Evolutionary conservation across 2,329 filamentous ascomycete genomes (phyloP).

Genomic region (Zopfia rhizophila): DNA sequence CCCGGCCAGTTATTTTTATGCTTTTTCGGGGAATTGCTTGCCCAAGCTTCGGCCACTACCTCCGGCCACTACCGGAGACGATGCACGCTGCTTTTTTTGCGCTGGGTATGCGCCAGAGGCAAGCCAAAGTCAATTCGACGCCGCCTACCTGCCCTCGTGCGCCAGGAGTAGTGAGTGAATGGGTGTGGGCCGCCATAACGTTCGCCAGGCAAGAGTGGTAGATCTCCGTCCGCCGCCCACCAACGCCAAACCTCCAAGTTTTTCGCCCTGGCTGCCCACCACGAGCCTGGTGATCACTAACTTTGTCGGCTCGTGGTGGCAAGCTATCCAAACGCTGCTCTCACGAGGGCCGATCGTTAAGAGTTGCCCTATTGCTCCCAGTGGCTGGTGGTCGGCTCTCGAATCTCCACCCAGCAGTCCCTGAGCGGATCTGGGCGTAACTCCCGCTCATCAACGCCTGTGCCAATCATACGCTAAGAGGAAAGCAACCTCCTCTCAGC

Average conservation of each 20-base stretch:
- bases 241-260: too few species aligned
- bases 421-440: slow-evolving; percentile 1
- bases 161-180: neutral
- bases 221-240: too few species aligned
- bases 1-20: too few species aligned
- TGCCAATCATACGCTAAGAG: slow-evolving; percentile 25
- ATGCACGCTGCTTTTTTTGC: too few species aligned
- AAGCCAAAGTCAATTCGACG: too few species aligned
- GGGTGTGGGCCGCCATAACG: too few species aligned
- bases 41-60: too few species aligned
- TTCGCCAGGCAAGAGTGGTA: too few species aligned
- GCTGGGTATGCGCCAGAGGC: too few species aligned
- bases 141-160: too few species aligned
- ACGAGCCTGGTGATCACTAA: neutral
- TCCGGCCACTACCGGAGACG: too few species aligned
- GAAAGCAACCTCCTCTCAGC: neutral
- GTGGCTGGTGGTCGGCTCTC: slow-evolving; percentile 4
- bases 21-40: too few species aligned
- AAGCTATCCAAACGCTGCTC: slow-evolving; percentile 1
- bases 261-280: neutral
- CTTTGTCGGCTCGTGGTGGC: neutral
- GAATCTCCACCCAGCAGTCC: slow-evolving; percentile 2
- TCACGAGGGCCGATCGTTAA: slow-evolving; percentile 9
- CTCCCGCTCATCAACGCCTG: slow-evolving; percentile 19
- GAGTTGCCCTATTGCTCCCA: neutral